Evolutionary conservation across 345 rosid species (phyloP).

Genomic region (Angophora floribunda): DNA sequence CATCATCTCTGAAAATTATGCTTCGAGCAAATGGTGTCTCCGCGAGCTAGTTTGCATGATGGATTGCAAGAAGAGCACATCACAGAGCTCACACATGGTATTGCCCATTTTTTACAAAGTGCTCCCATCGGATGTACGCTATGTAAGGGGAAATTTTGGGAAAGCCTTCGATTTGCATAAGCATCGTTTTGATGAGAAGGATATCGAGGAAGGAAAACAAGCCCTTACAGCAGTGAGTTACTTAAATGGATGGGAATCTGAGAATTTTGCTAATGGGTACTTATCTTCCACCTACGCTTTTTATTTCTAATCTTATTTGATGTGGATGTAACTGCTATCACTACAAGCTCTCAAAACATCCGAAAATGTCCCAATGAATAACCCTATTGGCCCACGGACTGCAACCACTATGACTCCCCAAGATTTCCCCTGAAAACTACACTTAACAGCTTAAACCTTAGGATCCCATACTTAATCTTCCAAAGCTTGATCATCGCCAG

Average conservation of each 20-base stretch:
- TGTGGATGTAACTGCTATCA: not conserved
- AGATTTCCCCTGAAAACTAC: not conserved
- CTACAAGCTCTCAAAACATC: not conserved
- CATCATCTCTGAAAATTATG: not conserved
- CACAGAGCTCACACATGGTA: not conserved
- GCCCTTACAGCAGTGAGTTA: not conserved
- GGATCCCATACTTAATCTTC: not conserved
- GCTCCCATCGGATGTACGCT: not conserved
- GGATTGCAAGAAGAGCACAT: rapidly evolving
- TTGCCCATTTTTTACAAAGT: not conserved
- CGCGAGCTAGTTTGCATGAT: not conserved
- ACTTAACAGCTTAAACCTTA: not conserved
- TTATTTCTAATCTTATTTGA: rapidly evolving
- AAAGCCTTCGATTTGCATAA: rapidly evolving
- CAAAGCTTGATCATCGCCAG: too few relatives aligned
- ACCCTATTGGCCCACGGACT: not conserved
- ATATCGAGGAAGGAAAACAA: not conserved
- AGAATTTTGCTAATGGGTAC: not conserved
- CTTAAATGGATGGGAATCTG: not conserved
- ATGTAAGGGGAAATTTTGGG: not conserved
- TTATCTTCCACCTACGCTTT: rapidly evolving
- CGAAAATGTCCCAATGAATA: not conserved
- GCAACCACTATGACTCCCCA: not conserved
- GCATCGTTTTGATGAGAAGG: not conserved
- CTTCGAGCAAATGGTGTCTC: not conserved